Percentiles rank a stretch among this genome's conserved stretches.
Evolutionary conservation across 2,329 filamentous ascomycete species (phyloP).

Genomic region (Talaromyces sp.): DNA sequence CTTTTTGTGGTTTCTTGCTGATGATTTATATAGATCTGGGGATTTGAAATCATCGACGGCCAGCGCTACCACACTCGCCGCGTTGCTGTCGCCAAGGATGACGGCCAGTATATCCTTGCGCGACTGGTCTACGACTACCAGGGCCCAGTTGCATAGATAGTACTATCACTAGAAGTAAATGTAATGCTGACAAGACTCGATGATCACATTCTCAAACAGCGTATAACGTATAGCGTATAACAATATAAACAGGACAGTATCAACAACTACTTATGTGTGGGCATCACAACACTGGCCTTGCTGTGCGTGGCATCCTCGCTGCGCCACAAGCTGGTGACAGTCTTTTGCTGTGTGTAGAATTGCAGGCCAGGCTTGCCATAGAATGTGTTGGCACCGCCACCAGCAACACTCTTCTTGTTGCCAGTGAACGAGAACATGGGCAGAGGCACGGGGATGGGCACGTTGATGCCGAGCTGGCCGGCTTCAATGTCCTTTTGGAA

Average conservation of each 20-base stretch:
- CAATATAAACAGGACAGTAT: neutral
- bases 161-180: too few relatives aligned
- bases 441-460: constrained; percentile 58
- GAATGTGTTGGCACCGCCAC: constrained; percentile 87
- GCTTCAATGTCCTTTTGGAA: constrained; percentile 64
- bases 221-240: too few relatives aligned
- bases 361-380: constrained; percentile 89
- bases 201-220: too few relatives aligned
- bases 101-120: constrained; percentile 27
- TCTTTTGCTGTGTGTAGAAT: constrained; percentile 98
- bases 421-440: constrained; percentile 62
- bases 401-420: constrained; percentile 85
- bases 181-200: too few relatives aligned
- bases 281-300: constrained; percentile 87
- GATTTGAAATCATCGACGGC: constrained; percentile 39
- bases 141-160: neutral
- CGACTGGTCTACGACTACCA: constrained; percentile 38
- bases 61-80: constrained; percentile 38
- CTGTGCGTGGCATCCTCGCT: constrained; percentile 76
- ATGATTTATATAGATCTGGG: constrained; percentile 36
- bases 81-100: constrained; percentile 34
- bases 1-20: constrained; percentile 1
- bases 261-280: constrained; percentile 28
- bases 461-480: constrained; percentile 63
- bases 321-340: constrained; percentile 88